phyloP scores from a whole-genome alignment of 768 basidiomycete genomes.

The Pilatotrama ljubarskyi region DNA sequence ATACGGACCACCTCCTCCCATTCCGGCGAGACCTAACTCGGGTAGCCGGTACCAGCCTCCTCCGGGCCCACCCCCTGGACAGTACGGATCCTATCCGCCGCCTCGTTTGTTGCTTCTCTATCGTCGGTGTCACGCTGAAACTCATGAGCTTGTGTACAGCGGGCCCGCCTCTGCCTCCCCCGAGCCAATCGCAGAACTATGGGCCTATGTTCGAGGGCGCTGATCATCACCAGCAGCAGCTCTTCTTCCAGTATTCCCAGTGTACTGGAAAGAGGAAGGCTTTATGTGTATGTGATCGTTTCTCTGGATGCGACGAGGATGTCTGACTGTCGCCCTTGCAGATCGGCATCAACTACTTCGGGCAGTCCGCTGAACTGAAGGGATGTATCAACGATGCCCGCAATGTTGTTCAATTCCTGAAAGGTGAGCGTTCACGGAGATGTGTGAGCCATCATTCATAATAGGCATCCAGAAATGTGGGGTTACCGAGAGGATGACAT shows the following conservation, averaged over 20 bases:
- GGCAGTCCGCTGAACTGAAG: constrained; percentile 41
- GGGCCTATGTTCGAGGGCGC: constrained; percentile 44
- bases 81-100: constrained; percentile 22
- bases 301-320: neutral
- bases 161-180: constrained; percentile 35
- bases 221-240: constrained; percentile 37
- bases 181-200: constrained; percentile 42
- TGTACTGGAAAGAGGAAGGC: constrained; percentile 58
- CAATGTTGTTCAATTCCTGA: constrained; percentile 52
- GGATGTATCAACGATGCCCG: constrained; percentile 64
- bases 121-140: neutral
- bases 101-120: constrained; percentile 25
- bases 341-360: constrained; percentile 59
- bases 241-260: constrained; percentile 56
- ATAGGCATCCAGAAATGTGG: constrained; percentile 36
- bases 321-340: constrained; percentile 15
- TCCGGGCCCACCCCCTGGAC: constrained; percentile 16
- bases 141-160: constrained; percentile 16
- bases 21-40: constrained; percentile 6
- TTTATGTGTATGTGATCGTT: constrained; percentile 42
- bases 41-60: constrained; percentile 6
- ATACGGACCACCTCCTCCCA: constrained; percentile 20
- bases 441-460: neutral
- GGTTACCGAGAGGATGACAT: constrained; percentile 55
- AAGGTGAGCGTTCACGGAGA: constrained; percentile 26